Conservation (phyloP, 441 rosid genomes). For the Lepidium campestre region DNA sequence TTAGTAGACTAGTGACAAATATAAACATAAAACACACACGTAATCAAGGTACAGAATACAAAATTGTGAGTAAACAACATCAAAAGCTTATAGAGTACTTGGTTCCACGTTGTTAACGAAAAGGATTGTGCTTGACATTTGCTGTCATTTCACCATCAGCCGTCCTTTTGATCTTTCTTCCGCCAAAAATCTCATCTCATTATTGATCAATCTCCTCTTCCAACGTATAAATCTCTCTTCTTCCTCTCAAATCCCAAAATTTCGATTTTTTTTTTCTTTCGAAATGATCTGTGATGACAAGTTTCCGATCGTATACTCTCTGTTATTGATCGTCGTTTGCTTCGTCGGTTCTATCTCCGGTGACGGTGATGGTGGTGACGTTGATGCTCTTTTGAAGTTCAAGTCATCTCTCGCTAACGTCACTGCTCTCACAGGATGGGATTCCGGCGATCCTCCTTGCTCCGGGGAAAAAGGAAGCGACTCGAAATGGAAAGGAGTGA, state of each 20-base stretch:
- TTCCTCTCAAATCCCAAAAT: conserved; percentile 7
- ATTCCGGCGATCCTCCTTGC: conserved; percentile 25
- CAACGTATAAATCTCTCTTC: background rate
- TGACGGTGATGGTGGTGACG: conserved; percentile 37
- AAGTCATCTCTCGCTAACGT: conserved; percentile 39
- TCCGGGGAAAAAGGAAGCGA: conserved; percentile 22
- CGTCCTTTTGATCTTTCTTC: conserved; percentile 13
- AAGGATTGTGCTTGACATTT: conserved; percentile 22
- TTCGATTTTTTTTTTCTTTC: background rate
- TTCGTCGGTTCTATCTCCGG: background rate
- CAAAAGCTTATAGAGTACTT: background rate
- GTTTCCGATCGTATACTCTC: background rate
- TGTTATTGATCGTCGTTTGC: background rate
- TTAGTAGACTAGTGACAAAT: background rate
- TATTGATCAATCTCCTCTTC: background rate
- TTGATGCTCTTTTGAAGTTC: conserved; percentile 42
- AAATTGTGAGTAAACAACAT: background rate
- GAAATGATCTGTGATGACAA: conserved; percentile 16
- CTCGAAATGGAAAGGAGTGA: conserved; percentile 51
- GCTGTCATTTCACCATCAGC: conserved; percentile 23
- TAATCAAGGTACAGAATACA: background rate
- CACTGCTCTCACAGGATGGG: conserved; percentile 37
- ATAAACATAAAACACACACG: background rate
- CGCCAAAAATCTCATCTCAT: conserved; percentile 5
- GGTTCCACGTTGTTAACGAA: conserved; percentile 26